Base-by-base conservation (phyloP, 768 basidiomycete species). In the Hygrocybe coccinea region DNA sequence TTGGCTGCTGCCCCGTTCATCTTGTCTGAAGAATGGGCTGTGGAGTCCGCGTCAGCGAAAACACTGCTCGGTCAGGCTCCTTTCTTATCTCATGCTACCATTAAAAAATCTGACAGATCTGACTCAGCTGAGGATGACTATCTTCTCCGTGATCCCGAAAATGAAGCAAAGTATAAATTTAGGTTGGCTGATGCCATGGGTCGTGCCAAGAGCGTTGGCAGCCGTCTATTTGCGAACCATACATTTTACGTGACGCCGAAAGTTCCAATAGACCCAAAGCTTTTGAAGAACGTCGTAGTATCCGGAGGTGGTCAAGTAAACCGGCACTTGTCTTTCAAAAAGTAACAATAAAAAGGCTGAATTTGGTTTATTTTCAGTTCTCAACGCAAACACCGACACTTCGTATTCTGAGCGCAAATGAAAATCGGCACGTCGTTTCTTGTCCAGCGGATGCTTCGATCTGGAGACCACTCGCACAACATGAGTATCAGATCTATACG, bases 161-260 rank as follows among this genome's bases (percentile, higher is more conserved):
- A 78, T 24, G 93, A 95, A 68, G 65, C 70, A 54, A 88, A 85
- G 61, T 86, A 84, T 70, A 71, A 71, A 0, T 83, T 93, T 71
- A 80, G 78, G 22, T 77, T 95, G 2, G 60, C 64, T 0, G 80
- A 86, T 3, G 82, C 86, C 0, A 69, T 93, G 12, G 65, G 67
- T 17, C 76, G 85, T 2, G 86, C 90, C 0, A 79, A 79, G 63
- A 65, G 74, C 24, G 67, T 69, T 12, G 65, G 73, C 14, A 81
- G 81, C 7, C 81, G 76, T 56, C 65, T 93, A 0, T 82, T 95
- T 56, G 71, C 75, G 2, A 80, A 80, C 15, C 80, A 79, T 67
- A 81, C 76, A 0, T 91, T 95, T 70, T 93, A 91, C 60, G 69
- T 91, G 49, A 93, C 90, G 0, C 76, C 79, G 0, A 83, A 79